These are phyloP conservation scores for Yamadazyma dushanensis DNA, from an alignment of 1,139 yeast genomes.

Conservation along the genomic window DNA sequence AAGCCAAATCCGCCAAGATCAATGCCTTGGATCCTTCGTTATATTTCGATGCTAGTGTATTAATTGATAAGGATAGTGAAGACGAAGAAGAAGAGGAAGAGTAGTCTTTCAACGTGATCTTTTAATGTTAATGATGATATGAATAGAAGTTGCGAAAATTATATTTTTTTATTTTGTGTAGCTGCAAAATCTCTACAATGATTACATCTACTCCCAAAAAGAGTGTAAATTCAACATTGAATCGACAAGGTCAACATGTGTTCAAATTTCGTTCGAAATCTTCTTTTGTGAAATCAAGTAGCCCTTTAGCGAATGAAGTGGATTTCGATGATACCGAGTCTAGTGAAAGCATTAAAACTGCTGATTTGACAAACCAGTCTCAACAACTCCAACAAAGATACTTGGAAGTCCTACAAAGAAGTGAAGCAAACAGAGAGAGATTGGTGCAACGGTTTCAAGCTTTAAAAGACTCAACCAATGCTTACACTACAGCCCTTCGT, in stretches of 20 bases:
- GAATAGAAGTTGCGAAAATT: conserved; percentile 6
- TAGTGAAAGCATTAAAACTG: too few species aligned
- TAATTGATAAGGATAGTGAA: conserved; percentile 34
- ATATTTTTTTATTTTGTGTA: neutral
- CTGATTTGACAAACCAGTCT: too few species aligned
- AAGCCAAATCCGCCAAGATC: conserved; percentile 72
- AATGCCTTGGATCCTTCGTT: conserved; percentile 80
- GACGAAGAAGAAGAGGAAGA: conserved; percentile 4
- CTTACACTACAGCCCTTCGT: neutral
- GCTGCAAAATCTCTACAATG: conserved; percentile 3
- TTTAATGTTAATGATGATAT: conserved; percentile 3
- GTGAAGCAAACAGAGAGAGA: neutral
- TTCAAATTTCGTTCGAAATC: too few species aligned
- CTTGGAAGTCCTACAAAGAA: neutral
- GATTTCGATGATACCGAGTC: neutral
- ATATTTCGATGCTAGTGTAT: conserved; percentile 73
- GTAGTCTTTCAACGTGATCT: too few species aligned
- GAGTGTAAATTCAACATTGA: neutral
- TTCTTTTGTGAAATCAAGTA: conserved; percentile 1
- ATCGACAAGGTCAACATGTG: neutral
- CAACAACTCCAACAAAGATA: too few species aligned
- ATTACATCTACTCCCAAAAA: conserved; percentile 1
- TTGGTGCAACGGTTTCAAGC: neutral
- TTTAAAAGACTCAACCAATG: neutral
- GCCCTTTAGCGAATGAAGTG: conserved; percentile 1